phyloP scores from a whole-genome alignment of 352 stramenopile genomes.

The Nothophytophthora sp. region DNA sequence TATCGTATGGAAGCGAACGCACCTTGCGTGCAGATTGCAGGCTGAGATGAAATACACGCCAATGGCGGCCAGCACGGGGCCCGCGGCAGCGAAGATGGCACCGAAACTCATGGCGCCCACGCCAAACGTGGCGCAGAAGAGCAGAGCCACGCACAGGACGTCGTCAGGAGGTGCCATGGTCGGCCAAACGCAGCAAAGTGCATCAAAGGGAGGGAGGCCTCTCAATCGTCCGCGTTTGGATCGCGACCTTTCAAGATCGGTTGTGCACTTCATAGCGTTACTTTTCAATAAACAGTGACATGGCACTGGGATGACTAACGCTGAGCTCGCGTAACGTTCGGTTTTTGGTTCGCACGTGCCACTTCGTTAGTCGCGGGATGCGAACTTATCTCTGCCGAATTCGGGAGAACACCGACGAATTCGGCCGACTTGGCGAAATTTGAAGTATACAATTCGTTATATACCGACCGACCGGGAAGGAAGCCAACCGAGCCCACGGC shows the following conservation, averaged over 20 bases:
- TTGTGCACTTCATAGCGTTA: too few relatives aligned
- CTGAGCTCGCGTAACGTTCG: too few relatives aligned
- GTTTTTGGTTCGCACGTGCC: background rate
- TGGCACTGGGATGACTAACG: too few relatives aligned
- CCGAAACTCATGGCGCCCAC: constrained; percentile 78
- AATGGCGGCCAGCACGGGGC: constrained; percentile 55
- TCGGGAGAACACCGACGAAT: constrained; percentile 29
- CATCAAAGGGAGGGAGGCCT: background rate
- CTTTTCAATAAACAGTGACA: too few relatives aligned
- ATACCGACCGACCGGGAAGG: constrained; percentile 48
- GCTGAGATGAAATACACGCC: constrained; percentile 77
- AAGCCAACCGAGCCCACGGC: background rate
- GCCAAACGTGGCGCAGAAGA: constrained; percentile 78
- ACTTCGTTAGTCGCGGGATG: background rate
- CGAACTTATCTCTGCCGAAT: constrained; percentile 27
- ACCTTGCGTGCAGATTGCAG: constrained; percentile 76
- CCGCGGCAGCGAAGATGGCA: constrained; percentile 58
- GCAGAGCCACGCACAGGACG: constrained; percentile 53
- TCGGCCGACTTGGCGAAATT: constrained; percentile 1
- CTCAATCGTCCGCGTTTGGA: constrained; percentile 3
- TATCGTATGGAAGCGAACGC: background rate
- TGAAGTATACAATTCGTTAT: constrained; percentile 33
- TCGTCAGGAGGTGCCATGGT: constrained; percentile 43
- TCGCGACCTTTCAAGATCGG: constrained; percentile 24
- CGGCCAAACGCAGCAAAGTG: background rate